Percentiles rank a stretch among this genome's conserved stretches.
These are phyloP conservation scores for Clonostachys rosea DNA, from an alignment of 2,329 filamentous ascomycete species.

Conservation along the genomic window DNA sequence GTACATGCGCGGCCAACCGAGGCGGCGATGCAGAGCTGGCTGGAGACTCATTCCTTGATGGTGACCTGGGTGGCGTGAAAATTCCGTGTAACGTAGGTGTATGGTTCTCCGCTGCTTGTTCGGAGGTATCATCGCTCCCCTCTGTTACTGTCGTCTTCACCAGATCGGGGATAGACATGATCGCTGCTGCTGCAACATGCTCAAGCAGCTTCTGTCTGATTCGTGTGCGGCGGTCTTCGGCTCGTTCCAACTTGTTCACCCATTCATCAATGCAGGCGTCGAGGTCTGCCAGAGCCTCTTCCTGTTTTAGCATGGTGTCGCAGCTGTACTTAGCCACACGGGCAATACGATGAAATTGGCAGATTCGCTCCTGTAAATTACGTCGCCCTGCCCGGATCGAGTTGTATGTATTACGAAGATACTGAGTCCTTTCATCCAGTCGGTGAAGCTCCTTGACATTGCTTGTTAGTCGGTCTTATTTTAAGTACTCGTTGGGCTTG, in stretches of 20 bases:
- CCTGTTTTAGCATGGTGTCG: constrained; percentile 73
- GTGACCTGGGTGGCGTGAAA: constrained; percentile 55
- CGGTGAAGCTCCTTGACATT: constrained; percentile 59
- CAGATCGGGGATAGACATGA: constrained; percentile 28
- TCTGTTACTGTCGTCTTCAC: background rate
- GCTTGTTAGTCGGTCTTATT: constrained; percentile 3
- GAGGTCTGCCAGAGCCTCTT: constrained; percentile 73
- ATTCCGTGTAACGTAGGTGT: constrained; percentile 34
- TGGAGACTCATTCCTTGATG: constrained; percentile 36
- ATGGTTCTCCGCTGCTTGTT: background rate
- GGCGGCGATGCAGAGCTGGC: constrained; percentile 40
- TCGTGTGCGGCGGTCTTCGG: constrained; percentile 70
- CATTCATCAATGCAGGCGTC: constrained; percentile 78
- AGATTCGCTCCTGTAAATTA: constrained; percentile 72
- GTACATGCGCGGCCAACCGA: constrained; percentile 46
- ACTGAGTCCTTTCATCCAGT: constrained; percentile 74
- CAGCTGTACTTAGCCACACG: constrained; percentile 67
- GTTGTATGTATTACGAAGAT: constrained; percentile 71
- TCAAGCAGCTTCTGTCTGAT: constrained; percentile 78
- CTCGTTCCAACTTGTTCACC: constrained; percentile 74
- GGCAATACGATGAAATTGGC: constrained; percentile 69
- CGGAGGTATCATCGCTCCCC: background rate
- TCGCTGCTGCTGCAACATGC: constrained; percentile 70
- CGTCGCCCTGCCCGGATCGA: constrained; percentile 71
- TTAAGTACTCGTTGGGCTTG: background rate